Evolutionary conservation across 805 yeast species (phyloP).

Genomic region (Myxozyma geophila): DNA sequence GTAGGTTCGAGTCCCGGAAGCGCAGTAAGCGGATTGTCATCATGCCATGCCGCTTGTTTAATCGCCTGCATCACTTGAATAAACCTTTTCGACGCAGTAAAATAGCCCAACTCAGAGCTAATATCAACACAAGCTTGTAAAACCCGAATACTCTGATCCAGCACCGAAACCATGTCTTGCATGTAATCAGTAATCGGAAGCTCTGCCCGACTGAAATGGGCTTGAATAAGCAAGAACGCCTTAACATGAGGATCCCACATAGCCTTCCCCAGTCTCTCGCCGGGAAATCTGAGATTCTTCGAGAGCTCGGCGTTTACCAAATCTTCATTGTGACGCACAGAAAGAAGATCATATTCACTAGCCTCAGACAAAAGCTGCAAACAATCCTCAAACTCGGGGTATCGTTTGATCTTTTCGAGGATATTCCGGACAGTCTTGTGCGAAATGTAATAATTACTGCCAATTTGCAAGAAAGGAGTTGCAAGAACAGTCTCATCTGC

Average conservation of each 20-base stretch:
- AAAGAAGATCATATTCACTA: constrained; percentile 82
- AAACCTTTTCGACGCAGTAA: constrained; percentile 62
- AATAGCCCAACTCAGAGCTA: constrained; percentile 79
- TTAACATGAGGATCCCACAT: constrained; percentile 91
- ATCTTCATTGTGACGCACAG: constrained; percentile 92
- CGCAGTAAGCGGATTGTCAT: constrained; percentile 66
- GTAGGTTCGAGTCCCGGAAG: constrained; percentile 54
- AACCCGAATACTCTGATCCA: constrained; percentile 93
- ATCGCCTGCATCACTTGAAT: constrained; percentile 79
- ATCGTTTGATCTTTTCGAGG: constrained; percentile 54
- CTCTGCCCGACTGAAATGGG: constrained; percentile 70
- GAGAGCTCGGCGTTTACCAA: constrained; percentile 84
- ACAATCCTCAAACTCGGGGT: constrained; percentile 63
- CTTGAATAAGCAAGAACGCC: constrained; percentile 72
- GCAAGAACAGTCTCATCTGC: constrained; percentile 54
- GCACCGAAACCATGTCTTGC: constrained; percentile 89
- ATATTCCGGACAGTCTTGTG: constrained; percentile 83
- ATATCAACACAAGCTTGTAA: constrained; percentile 91
- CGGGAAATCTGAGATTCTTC: constrained; percentile 66
- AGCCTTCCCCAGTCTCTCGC: constrained; percentile 47
- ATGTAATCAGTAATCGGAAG: constrained; percentile 93
- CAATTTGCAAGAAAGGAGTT: constrained; percentile 80
- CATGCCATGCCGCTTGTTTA: constrained; percentile 88
- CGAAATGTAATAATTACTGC: constrained; percentile 91
- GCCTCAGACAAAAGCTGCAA: constrained; percentile 66